Evolutionary conservation across 768 basidiomycete genomes (phyloP).

Genomic region (Coprinopsis sp.): DNA sequence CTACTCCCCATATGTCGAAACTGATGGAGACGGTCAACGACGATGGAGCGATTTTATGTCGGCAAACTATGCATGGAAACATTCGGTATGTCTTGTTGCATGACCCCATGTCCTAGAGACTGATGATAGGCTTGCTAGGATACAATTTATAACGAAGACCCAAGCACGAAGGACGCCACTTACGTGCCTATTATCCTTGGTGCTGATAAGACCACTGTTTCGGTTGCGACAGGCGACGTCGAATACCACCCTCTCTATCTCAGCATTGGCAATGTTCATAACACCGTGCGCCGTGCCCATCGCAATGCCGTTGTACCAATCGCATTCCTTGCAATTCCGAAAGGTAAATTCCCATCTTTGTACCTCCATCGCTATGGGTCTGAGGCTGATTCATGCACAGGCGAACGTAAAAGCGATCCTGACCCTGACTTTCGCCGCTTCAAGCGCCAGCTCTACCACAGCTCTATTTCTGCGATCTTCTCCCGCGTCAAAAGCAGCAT

Average conservation of each 20-base stretch:
- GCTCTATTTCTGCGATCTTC: conserved; percentile 2
- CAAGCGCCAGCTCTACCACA: conserved; percentile 1
- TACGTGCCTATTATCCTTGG: conserved; percentile 32
- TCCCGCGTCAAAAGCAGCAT: not conserved
- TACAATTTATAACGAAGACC: conserved; percentile 17
- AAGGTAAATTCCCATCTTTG: conserved; percentile 12
- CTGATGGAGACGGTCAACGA: conserved; percentile 19
- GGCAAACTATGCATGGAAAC: conserved; percentile 36
- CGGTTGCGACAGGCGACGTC: conserved; percentile 31
- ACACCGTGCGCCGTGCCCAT: conserved; percentile 27
- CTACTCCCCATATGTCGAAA: conserved; percentile 23
- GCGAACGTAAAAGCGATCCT: conserved; percentile 1
- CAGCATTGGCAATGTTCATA: conserved; percentile 29
- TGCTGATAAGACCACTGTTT: conserved; percentile 35
- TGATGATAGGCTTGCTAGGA: conserved; percentile 15
- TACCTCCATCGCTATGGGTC: not conserved
- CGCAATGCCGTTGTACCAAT: conserved; percentile 23
- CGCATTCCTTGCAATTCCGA: conserved; percentile 23
- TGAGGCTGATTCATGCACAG: not conserved
- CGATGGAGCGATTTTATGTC: conserved; percentile 35
- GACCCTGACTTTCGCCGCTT: not conserved
- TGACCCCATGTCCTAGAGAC: not conserved
- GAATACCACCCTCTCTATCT: conserved; percentile 33
- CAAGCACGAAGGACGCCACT: conserved; percentile 21
- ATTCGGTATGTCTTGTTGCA: conserved; percentile 27